Evolutionary conservation across 2,329 filamentous ascomycete genomes (phyloP).

Genomic region (Paraphoma sp.): DNA sequence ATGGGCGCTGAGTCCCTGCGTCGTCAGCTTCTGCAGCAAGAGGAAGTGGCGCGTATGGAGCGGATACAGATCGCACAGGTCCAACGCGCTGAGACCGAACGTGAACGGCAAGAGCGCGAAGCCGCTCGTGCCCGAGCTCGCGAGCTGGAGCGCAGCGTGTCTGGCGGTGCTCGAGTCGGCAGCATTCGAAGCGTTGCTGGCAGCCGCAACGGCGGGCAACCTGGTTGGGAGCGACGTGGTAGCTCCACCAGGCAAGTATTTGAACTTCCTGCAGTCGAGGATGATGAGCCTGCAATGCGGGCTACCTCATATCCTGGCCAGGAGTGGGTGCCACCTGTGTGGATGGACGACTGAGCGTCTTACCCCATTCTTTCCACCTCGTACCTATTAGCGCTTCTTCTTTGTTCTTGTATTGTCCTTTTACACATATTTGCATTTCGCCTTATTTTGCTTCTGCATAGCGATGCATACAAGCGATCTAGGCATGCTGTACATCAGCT

Average conservation of each 20-base stretch:
- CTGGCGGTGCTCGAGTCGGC: slow-evolving; percentile 37
- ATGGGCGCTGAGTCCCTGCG: slow-evolving; percentile 47
- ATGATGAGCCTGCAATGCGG: slow-evolving; percentile 65
- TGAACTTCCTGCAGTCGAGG: slow-evolving; percentile 47
- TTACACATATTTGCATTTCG: background rate
- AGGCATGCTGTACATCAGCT: slow-evolving; percentile 3
- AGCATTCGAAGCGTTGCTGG: slow-evolving; percentile 41
- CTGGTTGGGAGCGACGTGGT: slow-evolving; percentile 37
- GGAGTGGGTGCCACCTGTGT: slow-evolving; percentile 67
- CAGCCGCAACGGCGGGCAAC: slow-evolving; percentile 29
- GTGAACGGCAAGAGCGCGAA: slow-evolving; percentile 36
- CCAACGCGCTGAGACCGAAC: slow-evolving; percentile 31
- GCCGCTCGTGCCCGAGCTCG: slow-evolving; percentile 38
- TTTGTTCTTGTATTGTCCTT: background rate
- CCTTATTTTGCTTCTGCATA: background rate
- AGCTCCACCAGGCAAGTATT: slow-evolving; percentile 34
- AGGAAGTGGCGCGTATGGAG: slow-evolving; percentile 42
- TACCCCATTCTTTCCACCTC: background rate
- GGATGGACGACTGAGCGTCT: slow-evolving; percentile 39
- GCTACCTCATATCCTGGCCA: slow-evolving; percentile 74
- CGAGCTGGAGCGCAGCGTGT: slow-evolving; percentile 44
- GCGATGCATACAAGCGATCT: slow-evolving; percentile 12
- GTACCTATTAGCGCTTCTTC: background rate
- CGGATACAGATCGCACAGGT: slow-evolving; percentile 36
- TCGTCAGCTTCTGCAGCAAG: slow-evolving; percentile 41